Conservation (phyloP, 139 green algal genomes). For the Pseudopediastrum boryanum region DNA sequence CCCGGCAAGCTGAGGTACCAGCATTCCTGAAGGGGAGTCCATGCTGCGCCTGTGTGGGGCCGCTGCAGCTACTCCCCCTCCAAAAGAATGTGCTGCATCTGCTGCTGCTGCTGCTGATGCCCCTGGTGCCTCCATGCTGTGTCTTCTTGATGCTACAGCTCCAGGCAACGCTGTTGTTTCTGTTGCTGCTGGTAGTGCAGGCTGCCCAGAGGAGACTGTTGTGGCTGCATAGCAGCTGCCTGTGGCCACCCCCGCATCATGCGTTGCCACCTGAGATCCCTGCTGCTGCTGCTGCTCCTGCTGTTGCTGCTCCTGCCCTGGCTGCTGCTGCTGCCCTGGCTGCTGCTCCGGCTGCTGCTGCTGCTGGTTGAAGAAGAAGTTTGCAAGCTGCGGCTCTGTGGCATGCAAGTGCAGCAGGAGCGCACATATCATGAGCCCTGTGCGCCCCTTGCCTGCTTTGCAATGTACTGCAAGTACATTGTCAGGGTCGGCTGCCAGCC, state of each 20-base stretch:
- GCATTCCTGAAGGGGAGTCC: no score
- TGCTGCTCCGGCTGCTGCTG: neutral
- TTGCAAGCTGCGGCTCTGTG: slow-evolving; percentile 11
- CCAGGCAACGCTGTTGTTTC: no score
- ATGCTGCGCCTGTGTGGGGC: no score
- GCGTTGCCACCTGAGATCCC: neutral
- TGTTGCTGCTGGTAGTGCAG: no score
- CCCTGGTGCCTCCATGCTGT: slow-evolving; percentile 10
- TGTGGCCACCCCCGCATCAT: neutral
- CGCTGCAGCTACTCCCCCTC: no score
- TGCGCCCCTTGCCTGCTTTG: slow-evolving; percentile 83
- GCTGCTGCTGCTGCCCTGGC: neutral
- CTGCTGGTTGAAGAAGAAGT: slow-evolving; percentile 15
- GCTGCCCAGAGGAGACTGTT: no score
- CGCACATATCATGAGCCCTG: slow-evolving; percentile 65
- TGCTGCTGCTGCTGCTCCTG: neutral
- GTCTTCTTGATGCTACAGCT: no score
- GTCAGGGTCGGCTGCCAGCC: slow-evolving; percentile 44
- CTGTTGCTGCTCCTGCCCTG: no score
- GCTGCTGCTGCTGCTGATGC: neutral
- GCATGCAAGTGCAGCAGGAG: slow-evolving; percentile 60
- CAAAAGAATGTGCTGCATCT: neutral
- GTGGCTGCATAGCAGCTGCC: neutral
- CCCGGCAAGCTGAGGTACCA: no score
- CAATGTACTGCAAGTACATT: slow-evolving; percentile 74